Conservation (phyloP, 2,329 filamentous ascomycete genomes). For the Didymella glomerata region DNA sequence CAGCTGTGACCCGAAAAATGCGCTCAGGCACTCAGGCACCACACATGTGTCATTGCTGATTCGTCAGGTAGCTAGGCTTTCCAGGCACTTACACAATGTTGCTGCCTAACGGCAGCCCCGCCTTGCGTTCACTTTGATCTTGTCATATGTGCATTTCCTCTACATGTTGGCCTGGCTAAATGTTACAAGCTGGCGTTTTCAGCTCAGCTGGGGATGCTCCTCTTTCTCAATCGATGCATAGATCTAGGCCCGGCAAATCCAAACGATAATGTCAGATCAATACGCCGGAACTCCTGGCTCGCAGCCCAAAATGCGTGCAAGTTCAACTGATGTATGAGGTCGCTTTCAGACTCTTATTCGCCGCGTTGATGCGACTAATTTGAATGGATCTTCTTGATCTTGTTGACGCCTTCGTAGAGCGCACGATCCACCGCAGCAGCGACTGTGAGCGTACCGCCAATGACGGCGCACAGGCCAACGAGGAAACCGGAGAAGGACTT, state of each 20-base stretch:
- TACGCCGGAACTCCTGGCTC: constrained; percentile 22
- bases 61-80: constrained; percentile 4
- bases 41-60: not conserved
- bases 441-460: constrained; percentile 94
- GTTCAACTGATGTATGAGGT: not conserved
- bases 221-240: constrained; percentile 7
- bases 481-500: constrained; percentile 94
- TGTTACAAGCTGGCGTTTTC: constrained; percentile 17
- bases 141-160: constrained; percentile 10
- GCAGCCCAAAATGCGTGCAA: constrained; percentile 9
- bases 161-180: constrained; percentile 16
- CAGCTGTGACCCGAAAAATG: not conserved
- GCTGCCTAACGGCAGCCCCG: constrained; percentile 6
- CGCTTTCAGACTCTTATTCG: not conserved
- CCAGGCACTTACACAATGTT: constrained; percentile 2
- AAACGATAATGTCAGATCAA: not conserved
- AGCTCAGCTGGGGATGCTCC: constrained; percentile 13
- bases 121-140: not conserved
- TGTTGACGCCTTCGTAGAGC: constrained; percentile 84
- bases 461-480: constrained; percentile 90
- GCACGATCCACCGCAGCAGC: constrained; percentile 92
- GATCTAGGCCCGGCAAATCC: constrained; percentile 8
- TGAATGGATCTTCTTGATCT: constrained; percentile 85
- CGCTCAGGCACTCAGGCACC: not conserved
- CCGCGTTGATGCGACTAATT: constrained; percentile 50